Conservation (phyloP, 179 eudicot genomes). For the Sideroxylon spinosum region DNA sequence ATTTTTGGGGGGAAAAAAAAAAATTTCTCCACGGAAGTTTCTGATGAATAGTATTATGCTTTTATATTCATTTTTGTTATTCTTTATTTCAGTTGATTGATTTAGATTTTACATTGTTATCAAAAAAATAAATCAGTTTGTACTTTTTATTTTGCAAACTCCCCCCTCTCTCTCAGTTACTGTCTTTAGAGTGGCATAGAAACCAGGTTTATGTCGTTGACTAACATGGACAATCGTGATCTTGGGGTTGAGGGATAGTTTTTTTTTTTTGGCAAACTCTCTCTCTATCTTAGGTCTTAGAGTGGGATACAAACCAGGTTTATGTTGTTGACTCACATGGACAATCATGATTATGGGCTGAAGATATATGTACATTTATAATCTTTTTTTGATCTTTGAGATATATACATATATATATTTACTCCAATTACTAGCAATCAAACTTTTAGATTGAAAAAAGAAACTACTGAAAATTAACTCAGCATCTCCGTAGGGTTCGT, state of each 20-base stretch:
- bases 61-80: too few species aligned
- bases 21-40: too few species aligned
- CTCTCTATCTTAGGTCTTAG: too few species aligned
- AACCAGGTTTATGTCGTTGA: background rate
- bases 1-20: too few species aligned
- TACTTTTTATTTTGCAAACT: too few species aligned
- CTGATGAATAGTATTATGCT: background rate
- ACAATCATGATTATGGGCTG: too few species aligned
- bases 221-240: background rate
- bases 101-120: background rate
- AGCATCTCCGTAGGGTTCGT: background rate
- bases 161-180: background rate
- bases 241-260: background rate
- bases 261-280: too few species aligned
- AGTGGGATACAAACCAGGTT: too few species aligned
- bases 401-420: background rate
- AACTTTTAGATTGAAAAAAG: slow-evolving; percentile 9
- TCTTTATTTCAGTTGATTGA: background rate
- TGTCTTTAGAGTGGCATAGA: background rate
- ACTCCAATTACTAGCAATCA: background rate
- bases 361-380: too few species aligned
- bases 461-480: background rate
- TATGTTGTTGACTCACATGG: too few species aligned
- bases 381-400: background rate
- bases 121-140: too few species aligned